A percentile compares a stretch with the other conserved stretches of the same genome.
Evolutionary conservation across 2,329 filamentous ascomycete species (phyloP).

Genomic region (Claviceps fusiformis): DNA sequence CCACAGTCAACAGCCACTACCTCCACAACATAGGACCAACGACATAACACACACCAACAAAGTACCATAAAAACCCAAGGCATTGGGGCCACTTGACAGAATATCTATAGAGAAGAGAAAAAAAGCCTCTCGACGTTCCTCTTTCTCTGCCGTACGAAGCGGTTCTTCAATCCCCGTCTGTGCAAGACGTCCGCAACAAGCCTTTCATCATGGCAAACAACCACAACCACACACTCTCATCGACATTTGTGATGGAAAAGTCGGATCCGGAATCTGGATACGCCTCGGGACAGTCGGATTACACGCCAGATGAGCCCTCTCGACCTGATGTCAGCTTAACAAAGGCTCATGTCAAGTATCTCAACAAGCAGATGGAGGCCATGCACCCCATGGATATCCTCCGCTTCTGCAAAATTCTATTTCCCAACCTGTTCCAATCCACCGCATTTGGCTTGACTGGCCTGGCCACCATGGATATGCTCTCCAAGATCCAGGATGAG

Average conservation of each 20-base stretch:
- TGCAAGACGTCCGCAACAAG: background rate
- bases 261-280: slow-evolving; percentile 68
- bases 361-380: slow-evolving; percentile 79
- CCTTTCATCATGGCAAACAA: slow-evolving; percentile 18
- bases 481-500: slow-evolving; percentile 57
- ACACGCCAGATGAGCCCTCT: slow-evolving; percentile 21
- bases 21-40: background rate
- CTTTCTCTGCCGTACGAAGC: background rate
- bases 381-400: slow-evolving; percentile 86
- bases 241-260: slow-evolving; percentile 26
- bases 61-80: background rate
- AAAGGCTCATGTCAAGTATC: slow-evolving; percentile 72
- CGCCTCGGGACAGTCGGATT: slow-evolving; percentile 39
- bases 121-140: background rate
- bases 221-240: slow-evolving; percentile 27
- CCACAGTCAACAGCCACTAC: background rate
- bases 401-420: slow-evolving; percentile 78
- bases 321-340: slow-evolving; percentile 76
- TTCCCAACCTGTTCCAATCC: slow-evolving; percentile 80
- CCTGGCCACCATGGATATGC: slow-evolving; percentile 73
- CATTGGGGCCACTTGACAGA: background rate
- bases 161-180: background rate
- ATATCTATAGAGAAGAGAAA: background rate
- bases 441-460: slow-evolving; percentile 74
- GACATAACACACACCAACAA: background rate